Evolutionary conservation across 2,329 filamentous ascomycete species (phyloP), one percentile per base, ranked within the genome.

Genomic region (Colletotrichum cereale): DNA sequence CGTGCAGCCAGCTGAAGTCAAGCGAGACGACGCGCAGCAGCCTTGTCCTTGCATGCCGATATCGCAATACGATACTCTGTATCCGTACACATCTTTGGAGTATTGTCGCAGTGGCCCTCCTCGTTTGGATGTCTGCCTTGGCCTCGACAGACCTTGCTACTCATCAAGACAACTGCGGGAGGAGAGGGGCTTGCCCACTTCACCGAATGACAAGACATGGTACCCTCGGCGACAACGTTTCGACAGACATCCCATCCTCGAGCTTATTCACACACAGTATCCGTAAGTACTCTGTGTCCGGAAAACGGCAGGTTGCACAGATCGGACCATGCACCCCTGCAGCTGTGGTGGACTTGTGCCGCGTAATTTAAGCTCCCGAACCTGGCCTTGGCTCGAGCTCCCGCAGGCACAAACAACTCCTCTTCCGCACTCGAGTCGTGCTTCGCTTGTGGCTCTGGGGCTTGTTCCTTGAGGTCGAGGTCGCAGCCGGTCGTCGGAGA

Each of bases 1-100:
- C 36, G 21, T 53, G 42, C 53, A 60, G 42, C 52, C 42, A 34
- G 42, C 63, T 66, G 52, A 58, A 34, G 18, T 50, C 34, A 29
- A 40, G 18, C 36, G 53, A 42, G 24, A 50, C 63, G 12, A 18
- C 34, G 14, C 26, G 34, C 40, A 18, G 36, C 48, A 63, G 48
- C 48, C 61, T 63, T 31, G 14, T 42, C 48, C 18, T 26, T 26
- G 18, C 21, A 18, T 16, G 8, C 21, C n/a, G n/a, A 14, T 42
- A 16, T 26, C 56, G 40, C 42, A 29, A 8, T 42, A 31, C 12
- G n/a, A 58, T 29, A 36, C 24, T n/a, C n/a, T n/a, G n/a, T n/a
- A n/a, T n/a, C n/a, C n/a, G n/a, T n/a, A n/a, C n/a, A 42, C 3
- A 24, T 21, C 21, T 36, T 7, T 42, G n/a, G 36, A n/a, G 44